phyloP scores from a whole-genome alignment of 257 asterid genomes.

The Plantago major region DNA sequence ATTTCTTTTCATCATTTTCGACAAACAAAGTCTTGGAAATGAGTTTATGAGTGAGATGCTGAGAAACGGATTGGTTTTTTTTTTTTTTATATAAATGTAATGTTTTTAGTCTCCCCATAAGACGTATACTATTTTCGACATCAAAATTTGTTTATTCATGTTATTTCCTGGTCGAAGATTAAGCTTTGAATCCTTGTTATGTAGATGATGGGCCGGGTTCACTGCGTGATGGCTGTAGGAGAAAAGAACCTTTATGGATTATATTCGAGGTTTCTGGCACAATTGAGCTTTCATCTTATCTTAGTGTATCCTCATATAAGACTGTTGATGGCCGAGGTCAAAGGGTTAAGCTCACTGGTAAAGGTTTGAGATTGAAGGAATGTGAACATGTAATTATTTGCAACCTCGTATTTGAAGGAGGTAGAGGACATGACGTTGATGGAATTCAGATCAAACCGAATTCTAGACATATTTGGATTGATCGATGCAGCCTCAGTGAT shows the following conservation, averaged over 20 bases:
- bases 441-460: conserved; percentile 85
- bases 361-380: conserved; percentile 80
- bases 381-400: conserved; percentile 83
- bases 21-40: no score
- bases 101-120: no score
- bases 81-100: no score
- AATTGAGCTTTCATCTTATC: conserved; percentile 58
- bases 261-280: conserved; percentile 77
- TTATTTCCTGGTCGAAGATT: no score
- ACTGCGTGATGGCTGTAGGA: conserved; percentile 75
- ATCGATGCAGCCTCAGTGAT: conserved; percentile 79
- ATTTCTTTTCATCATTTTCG: no score
- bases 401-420: conserved; percentile 63
- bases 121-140: neutral
- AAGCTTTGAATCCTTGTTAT: no score
- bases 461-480: conserved; percentile 80
- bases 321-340: conserved; percentile 96
- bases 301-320: conserved; percentile 65
- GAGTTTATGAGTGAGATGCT: no score
- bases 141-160: no score
- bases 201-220: conserved; percentile 98
- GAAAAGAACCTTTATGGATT: conserved; percentile 77
- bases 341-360: conserved; percentile 54
- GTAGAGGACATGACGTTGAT: conserved; percentile 72
- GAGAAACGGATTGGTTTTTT: no score